A percentile compares a stretch with the other conserved stretches of the same genome.
Conservation (phyloP, 495 filamentous ascomycete species). For the Diplogelasinospora grovesii region DNA sequence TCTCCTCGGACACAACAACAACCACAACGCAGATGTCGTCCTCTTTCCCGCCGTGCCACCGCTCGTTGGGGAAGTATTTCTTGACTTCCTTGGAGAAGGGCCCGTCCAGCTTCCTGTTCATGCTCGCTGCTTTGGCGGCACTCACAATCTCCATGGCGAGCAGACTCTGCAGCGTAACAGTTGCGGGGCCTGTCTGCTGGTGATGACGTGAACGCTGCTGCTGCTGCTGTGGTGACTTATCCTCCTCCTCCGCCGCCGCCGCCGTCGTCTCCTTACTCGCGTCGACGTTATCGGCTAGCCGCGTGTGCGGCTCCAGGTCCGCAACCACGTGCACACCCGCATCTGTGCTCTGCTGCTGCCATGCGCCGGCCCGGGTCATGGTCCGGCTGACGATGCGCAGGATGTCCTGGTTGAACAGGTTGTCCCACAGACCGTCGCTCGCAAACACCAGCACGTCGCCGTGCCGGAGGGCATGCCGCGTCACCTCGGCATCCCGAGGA, state of each 20-base stretch:
- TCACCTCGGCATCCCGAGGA: constrained; percentile 76
- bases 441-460: constrained; percentile 89
- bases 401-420: constrained; percentile 83
- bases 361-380: constrained; percentile 69
- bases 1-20: constrained; percentile 58
- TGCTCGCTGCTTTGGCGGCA: constrained; percentile 78
- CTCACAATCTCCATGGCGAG: constrained; percentile 68
- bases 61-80: constrained; percentile 73
- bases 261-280: constrained; percentile 7
- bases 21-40: constrained; percentile 86
- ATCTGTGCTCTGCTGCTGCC: constrained; percentile 56
- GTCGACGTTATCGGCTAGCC: constrained; percentile 25
- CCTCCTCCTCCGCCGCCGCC: background rate
- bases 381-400: constrained; percentile 67
- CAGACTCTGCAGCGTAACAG: constrained; percentile 60
- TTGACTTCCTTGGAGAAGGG: constrained; percentile 94
- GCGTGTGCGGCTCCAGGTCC: constrained; percentile 46
- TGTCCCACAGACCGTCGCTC: constrained; percentile 95
- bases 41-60: constrained; percentile 79
- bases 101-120: constrained; percentile 70
- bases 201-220: constrained; percentile 9
- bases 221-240: background rate
- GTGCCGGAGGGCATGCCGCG: constrained; percentile 67
- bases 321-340: constrained; percentile 54
- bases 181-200: no score